Percentiles rank a stretch among this genome's conserved stretches.
These are phyloP conservation scores for Hypoxylon fragiforme DNA, from an alignment of 495 filamentous ascomycete genomes.

Conservation along the genomic window DNA sequence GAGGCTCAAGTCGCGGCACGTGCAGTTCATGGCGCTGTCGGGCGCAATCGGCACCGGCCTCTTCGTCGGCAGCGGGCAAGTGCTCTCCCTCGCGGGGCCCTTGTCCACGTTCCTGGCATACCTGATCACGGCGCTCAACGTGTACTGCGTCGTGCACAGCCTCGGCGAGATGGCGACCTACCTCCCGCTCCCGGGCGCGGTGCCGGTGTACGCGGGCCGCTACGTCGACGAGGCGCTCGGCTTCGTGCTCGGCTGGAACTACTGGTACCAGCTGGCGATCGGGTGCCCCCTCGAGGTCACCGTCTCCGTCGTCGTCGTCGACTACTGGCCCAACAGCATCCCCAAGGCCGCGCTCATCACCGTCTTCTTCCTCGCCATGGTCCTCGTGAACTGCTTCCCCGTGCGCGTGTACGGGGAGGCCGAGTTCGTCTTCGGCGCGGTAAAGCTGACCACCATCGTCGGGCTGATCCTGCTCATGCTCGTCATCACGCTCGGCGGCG, in stretches of 20 bases:
- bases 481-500: slow-evolving; percentile 66
- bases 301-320: slow-evolving; percentile 46
- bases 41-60: slow-evolving; percentile 63
- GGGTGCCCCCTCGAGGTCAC: slow-evolving; percentile 46
- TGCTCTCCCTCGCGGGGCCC: slow-evolving; percentile 43
- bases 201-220: slow-evolving; percentile 65
- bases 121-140: slow-evolving; percentile 43
- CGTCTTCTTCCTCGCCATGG: slow-evolving; percentile 48
- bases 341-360: slow-evolving; percentile 57
- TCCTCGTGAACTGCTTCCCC: slow-evolving; percentile 40
- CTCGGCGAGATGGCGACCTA: slow-evolving; percentile 64
- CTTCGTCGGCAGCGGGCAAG: slow-evolving; percentile 46
- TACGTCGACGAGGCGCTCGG: slow-evolving; percentile 72
- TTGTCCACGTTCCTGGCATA: slow-evolving; percentile 51
- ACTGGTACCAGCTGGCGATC: slow-evolving; percentile 42
- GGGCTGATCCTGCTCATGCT: slow-evolving; percentile 70
- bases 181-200: slow-evolving; percentile 56
- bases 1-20: slow-evolving; percentile 59
- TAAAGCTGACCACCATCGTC: slow-evolving; percentile 67
- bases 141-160: slow-evolving; percentile 40
- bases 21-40: slow-evolving; percentile 67
- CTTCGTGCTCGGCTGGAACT: slow-evolving; percentile 75
- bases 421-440: slow-evolving; percentile 60
- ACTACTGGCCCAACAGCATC: slow-evolving; percentile 51
- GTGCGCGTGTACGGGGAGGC: slow-evolving; percentile 60